A percentile compares a stretch with the other conserved stretches of the same genome.
These are phyloP conservation scores for Venturia nashicola DNA, from an alignment of 2,329 filamentous ascomycete species.

Conservation along the genomic window DNA sequence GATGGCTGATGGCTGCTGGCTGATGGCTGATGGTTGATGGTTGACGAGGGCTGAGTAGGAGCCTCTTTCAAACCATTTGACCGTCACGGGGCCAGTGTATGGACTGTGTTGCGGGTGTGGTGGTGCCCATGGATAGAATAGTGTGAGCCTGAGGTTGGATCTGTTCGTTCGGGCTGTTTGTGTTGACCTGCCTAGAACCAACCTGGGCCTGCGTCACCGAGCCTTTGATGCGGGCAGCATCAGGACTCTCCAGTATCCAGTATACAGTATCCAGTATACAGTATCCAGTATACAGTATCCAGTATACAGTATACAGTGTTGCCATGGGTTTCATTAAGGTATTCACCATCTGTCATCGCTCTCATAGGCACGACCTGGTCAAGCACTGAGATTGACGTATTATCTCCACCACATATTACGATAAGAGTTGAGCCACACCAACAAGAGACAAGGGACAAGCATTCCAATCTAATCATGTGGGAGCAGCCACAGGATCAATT, in stretches of 20 bases:
- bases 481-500: neutral
- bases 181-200: neutral
- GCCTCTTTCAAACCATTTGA: neutral
- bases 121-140: too few relatives aligned
- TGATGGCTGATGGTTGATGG: neutral
- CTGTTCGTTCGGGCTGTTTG: neutral
- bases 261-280: too few relatives aligned
- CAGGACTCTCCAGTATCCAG: neutral
- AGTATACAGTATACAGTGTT: too few relatives aligned
- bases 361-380: too few relatives aligned
- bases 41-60: neutral
- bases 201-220: neutral
- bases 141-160: too few relatives aligned
- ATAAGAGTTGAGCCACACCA: neutral
- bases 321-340: too few relatives aligned
- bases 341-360: too few relatives aligned
- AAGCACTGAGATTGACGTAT: too few relatives aligned
- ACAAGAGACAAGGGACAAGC: neutral
- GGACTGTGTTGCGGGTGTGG: too few relatives aligned
- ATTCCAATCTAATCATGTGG: neutral
- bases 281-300: too few relatives aligned
- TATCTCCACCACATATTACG: neutral
- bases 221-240: neutral
- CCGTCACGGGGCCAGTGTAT: too few relatives aligned
- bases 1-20: neutral